Evolutionary conservation across 1,139 yeast genomes (phyloP).

Genomic region (Sugiyamaella castrensis): DNA sequence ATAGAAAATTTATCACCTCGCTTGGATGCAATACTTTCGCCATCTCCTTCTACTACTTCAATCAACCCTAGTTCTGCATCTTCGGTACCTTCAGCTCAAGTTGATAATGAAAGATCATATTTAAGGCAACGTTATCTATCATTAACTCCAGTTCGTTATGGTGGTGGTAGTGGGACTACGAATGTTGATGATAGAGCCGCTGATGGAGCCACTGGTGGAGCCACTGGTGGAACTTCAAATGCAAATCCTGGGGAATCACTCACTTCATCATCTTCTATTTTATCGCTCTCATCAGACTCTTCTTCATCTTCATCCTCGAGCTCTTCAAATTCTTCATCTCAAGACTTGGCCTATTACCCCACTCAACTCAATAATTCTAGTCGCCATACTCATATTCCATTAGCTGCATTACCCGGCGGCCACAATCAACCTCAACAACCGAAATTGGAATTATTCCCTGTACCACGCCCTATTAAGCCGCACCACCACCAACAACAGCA

Average conservation of each 20-base stretch:
- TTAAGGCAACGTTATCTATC: constrained; percentile 8
- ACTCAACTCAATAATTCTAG: not conserved
- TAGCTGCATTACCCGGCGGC: constrained; percentile 14
- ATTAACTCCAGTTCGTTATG: constrained; percentile 6
- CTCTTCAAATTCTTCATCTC: not conserved
- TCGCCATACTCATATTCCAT: constrained; percentile 23
- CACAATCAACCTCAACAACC: constrained; percentile 1
- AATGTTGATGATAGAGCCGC: no score
- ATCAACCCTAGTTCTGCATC: constrained; percentile 14
- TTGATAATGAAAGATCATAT: constrained; percentile 6
- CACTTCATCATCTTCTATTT: not conserved
- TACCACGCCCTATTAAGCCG: not conserved
- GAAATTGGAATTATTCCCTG: not conserved
- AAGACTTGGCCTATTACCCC: not conserved
- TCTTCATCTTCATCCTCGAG: constrained; percentile 3
- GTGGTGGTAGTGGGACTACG: not conserved
- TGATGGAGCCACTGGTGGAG: no score
- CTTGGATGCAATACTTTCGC: constrained; percentile 11
- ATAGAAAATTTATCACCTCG: constrained; percentile 1
- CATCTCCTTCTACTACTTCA: constrained; percentile 17
- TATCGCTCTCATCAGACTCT: constrained; percentile 1
- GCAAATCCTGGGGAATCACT: no score
- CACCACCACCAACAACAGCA: not conserved
- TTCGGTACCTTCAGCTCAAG: constrained; percentile 6
- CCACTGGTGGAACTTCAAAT: no score